Conservation (phyloP, 1,284 basidiomycete species). For the Tilletia indica region DNA sequence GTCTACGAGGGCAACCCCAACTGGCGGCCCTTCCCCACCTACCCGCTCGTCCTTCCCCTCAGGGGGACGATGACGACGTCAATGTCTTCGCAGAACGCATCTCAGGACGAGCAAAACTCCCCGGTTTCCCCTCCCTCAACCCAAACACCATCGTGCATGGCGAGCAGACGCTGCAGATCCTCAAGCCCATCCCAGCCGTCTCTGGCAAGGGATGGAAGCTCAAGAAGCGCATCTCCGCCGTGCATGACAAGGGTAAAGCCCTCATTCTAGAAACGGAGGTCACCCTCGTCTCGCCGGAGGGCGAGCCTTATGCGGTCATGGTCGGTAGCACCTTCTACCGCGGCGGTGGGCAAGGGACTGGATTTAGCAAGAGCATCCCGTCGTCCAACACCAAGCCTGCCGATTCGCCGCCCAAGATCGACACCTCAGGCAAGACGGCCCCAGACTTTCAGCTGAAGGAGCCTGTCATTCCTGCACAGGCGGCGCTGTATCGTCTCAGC, state of each 20-base stretch:
- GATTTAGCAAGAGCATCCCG: conserved; percentile 30
- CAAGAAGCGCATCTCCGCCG: conserved; percentile 34
- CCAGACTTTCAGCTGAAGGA: conserved; percentile 13
- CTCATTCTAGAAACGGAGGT: conserved; percentile 46
- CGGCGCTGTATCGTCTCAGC: conserved; percentile 43
- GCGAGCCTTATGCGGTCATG: conserved; percentile 40
- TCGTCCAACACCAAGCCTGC: conserved; percentile 31
- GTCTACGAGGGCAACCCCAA: conserved; percentile 83
- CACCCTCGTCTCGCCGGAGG: conserved; percentile 38
- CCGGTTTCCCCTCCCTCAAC: conserved; percentile 49
- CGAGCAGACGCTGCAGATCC: conserved; percentile 56
- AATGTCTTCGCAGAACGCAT: conserved; percentile 53
- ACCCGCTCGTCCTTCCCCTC: conserved; percentile 59
- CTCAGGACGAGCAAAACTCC: conserved; percentile 27
- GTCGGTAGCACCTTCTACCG: conserved; percentile 44
- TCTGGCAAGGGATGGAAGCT: conserved; percentile 47
- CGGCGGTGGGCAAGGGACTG: conserved; percentile 45
- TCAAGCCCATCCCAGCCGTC: conserved; percentile 44
- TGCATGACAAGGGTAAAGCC: conserved; percentile 43
- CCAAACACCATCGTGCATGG: conserved; percentile 57
- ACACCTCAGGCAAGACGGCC: conserved; percentile 32
- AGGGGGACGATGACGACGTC: conserved; percentile 43
- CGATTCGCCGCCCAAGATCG: conserved; percentile 31
- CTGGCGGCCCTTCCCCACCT: conserved; percentile 84
- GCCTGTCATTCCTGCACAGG: conserved; percentile 25